phyloP scores from a whole-genome alignment of 768 basidiomycete genomes.

The Pisolithus orientalis region DNA sequence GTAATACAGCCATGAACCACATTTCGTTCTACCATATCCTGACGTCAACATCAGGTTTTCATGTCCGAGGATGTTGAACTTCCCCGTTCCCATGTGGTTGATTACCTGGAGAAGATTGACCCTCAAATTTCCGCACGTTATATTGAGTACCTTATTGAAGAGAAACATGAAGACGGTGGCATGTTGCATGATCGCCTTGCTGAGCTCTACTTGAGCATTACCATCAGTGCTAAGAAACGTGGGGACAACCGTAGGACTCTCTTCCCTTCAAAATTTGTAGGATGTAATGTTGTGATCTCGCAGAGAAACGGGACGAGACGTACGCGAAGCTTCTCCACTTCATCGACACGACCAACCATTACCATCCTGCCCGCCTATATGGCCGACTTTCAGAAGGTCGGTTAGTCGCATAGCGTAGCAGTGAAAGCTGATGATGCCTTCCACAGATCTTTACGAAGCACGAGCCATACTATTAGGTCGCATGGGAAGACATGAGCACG shows the following conservation, averaged over 20 bases:
- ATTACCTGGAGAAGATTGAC: slow-evolving; percentile 71
- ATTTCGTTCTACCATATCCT: background rate
- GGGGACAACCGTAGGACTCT: slow-evolving; percentile 48
- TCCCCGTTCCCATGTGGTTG: slow-evolving; percentile 67
- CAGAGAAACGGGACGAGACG: slow-evolving; percentile 43
- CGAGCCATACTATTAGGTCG: slow-evolving; percentile 88
- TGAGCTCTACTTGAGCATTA: slow-evolving; percentile 76
- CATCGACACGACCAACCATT: slow-evolving; percentile 62
- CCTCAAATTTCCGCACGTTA: slow-evolving; percentile 68
- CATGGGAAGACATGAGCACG: slow-evolving; percentile 86
- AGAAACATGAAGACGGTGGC: slow-evolving; percentile 58
- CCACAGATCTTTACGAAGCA: slow-evolving; percentile 78
- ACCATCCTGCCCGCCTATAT: slow-evolving; percentile 75
- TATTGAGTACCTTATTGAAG: slow-evolving; percentile 78
- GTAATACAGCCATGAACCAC: slow-evolving; percentile 29
- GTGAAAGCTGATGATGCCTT: background rate
- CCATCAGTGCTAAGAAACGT: slow-evolving; percentile 49
- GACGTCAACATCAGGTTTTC: slow-evolving; percentile 61
- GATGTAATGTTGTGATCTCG: background rate
- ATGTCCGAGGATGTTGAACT: slow-evolving; percentile 92
- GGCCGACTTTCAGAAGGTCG: slow-evolving; percentile 78
- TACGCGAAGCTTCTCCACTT: slow-evolving; percentile 75
- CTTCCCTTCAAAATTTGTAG: slow-evolving; percentile 1
- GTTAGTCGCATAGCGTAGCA: slow-evolving; percentile 4
- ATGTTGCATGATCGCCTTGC: slow-evolving; percentile 86